Conservation (phyloP, 2,329 filamentous ascomycete species). For the Cordyceps pruinosa region DNA sequence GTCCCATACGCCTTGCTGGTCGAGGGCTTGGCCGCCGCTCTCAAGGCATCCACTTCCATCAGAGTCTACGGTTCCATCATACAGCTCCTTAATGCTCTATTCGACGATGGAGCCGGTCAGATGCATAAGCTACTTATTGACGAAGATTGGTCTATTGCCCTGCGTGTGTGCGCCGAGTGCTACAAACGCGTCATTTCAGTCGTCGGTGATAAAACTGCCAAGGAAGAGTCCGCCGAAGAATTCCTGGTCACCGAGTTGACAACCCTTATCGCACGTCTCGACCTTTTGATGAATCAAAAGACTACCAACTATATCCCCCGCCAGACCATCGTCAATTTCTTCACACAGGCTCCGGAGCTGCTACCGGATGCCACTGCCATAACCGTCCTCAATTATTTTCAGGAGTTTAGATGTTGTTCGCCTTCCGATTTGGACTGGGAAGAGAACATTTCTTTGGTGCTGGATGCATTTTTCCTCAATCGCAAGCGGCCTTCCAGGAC, state of each 20-base stretch:
- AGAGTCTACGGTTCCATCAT: constrained; percentile 42
- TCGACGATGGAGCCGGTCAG: constrained; percentile 43
- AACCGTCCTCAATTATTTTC: constrained; percentile 60
- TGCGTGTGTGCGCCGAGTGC: constrained; percentile 54
- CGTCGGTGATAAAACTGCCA: constrained; percentile 18
- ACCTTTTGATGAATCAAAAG: constrained; percentile 38
- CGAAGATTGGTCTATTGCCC: constrained; percentile 58
- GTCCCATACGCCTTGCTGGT: constrained; percentile 53
- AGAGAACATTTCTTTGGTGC: constrained; percentile 51
- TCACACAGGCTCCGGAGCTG: constrained; percentile 53
- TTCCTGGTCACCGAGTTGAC: constrained; percentile 37
- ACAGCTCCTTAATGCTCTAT: constrained; percentile 48
- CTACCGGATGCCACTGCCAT: constrained; percentile 59
- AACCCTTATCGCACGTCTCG: constrained; percentile 41
- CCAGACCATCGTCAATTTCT: constrained; percentile 60
- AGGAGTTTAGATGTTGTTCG: constrained; percentile 62
- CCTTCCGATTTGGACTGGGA: constrained; percentile 66
- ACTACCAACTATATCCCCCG: constrained; percentile 53
- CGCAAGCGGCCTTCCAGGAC: constrained; percentile 52
- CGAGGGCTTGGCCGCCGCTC: constrained; percentile 48
- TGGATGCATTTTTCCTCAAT: constrained; percentile 59
- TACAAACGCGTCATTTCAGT: constrained; percentile 24
- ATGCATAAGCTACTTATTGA: constrained; percentile 53
- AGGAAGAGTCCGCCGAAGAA: constrained; percentile 28
- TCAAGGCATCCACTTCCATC: constrained; percentile 36